Percentiles rank a stretch among this genome's conserved stretches.
phyloP scores from a whole-genome alignment of 2,329 filamentous ascomycete species.

The Ophiostoma novo-ulmi region DNA sequence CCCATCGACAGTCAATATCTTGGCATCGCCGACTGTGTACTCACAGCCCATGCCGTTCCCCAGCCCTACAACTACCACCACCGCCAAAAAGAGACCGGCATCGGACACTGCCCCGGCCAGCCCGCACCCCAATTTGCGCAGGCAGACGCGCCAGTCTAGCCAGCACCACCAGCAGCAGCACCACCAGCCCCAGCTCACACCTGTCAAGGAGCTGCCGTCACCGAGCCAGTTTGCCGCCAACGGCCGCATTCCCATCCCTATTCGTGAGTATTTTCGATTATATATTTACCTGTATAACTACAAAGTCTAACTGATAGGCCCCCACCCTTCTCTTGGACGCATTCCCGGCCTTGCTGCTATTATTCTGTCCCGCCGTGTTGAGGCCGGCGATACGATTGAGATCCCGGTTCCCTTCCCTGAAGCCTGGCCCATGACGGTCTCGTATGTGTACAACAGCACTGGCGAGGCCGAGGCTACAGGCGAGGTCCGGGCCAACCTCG shows the following conservation, averaged over 20 bases:
- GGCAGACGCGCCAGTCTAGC: constrained; percentile 16
- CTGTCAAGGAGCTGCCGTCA: constrained; percentile 4
- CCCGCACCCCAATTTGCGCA: constrained; percentile 18
- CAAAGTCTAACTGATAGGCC: constrained; percentile 36
- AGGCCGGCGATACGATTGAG: constrained; percentile 50
- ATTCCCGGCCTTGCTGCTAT: constrained; percentile 52
- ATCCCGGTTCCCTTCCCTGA: constrained; percentile 54
- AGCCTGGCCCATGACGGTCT: constrained; percentile 52
- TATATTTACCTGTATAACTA: neutral
- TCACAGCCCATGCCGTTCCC: constrained; percentile 18
- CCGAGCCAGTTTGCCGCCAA: constrained; percentile 17
- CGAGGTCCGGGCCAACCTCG: constrained; percentile 48
- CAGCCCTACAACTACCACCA: neutral
- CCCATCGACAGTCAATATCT: constrained; percentile 23
- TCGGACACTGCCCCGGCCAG: constrained; percentile 19
- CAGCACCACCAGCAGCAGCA: constrained; percentile 11
- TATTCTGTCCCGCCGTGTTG: constrained; percentile 50
- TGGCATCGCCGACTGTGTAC: constrained; percentile 21
- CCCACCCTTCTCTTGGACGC: constrained; percentile 43
- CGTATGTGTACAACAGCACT: constrained; percentile 50
- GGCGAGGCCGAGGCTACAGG: constrained; percentile 39
- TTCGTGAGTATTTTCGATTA: constrained; percentile 38
- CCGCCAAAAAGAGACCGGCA: constrained; percentile 22
- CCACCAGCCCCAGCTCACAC: neutral
- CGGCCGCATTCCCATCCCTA: constrained; percentile 38